phyloP scores from a whole-genome alignment of 1,139 yeast genomes.

The Geotrichum reessii region DNA sequence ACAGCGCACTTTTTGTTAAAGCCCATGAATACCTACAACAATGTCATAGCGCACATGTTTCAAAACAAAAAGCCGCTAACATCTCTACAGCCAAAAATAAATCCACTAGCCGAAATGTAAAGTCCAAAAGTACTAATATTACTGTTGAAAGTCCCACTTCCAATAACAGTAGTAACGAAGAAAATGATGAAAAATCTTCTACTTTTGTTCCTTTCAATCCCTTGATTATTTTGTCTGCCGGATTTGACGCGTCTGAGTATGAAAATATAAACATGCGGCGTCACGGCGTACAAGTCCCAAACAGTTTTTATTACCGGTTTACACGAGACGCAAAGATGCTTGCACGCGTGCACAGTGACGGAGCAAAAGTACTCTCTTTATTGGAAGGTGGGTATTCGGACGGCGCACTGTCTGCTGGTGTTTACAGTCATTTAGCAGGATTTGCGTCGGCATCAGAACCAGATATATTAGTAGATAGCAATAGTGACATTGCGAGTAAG shows the following conservation, averaged over 20 bases:
- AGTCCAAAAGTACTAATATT: constrained; percentile 19
- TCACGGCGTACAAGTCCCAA: constrained; percentile 78
- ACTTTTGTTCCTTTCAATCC: constrained; percentile 51
- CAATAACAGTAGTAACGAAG: not conserved
- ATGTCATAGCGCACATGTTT: constrained; percentile 28
- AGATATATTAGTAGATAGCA: not conserved
- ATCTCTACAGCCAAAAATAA: constrained; percentile 22
- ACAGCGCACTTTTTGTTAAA: constrained; percentile 56
- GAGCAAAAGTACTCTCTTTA: constrained; percentile 56
- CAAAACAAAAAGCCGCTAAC: constrained; percentile 17
- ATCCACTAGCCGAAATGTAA: constrained; percentile 22
- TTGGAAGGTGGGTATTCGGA: constrained; percentile 88
- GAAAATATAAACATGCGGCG: constrained; percentile 82
- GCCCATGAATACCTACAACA: constrained; percentile 58
- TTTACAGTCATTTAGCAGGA: constrained; percentile 72
- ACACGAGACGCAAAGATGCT: constrained; percentile 66
- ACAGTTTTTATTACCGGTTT: constrained; percentile 68
- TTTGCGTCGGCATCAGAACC: constrained; percentile 16
- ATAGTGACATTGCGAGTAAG: not conserved
- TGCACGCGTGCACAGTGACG: constrained; percentile 55
- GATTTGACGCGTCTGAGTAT: constrained; percentile 83
- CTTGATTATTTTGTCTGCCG: constrained; percentile 69
- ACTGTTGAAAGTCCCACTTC: not conserved
- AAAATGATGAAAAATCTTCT: not conserved
- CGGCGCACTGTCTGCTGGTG: constrained; percentile 75